Conservation (phyloP, 495 filamentous ascomycete species). For the Bacidia gigantensis region DNA sequence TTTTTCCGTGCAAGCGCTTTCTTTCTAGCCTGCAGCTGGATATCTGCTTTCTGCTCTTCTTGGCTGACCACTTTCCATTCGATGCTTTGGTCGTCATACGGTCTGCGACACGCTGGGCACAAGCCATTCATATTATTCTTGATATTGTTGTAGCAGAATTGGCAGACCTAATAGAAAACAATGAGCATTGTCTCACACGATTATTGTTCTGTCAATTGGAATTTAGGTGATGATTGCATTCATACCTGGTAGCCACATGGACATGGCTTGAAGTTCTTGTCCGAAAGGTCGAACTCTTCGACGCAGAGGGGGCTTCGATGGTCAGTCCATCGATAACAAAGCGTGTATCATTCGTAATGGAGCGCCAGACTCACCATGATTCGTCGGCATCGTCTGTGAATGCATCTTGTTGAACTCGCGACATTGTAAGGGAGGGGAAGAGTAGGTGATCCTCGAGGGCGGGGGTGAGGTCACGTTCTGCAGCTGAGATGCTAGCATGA, state of each 20-base stretch:
- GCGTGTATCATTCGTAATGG: background rate
- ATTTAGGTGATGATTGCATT: background rate
- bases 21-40: conserved; percentile 80
- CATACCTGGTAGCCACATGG: conserved; percentile 94
- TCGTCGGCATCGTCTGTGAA: conserved; percentile 98
- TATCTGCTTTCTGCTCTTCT: conserved; percentile 86
- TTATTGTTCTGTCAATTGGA: background rate
- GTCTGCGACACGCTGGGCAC: conserved; percentile 88
- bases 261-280: conserved; percentile 94
- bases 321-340: background rate
- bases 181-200: background rate
- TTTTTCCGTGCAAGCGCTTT: conserved; percentile 84
- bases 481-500: conserved; percentile 9
- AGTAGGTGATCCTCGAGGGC: conserved; percentile 12
- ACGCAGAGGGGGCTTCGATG: conserved; percentile 76
- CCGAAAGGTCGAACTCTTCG: conserved; percentile 94
- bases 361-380: conserved; percentile 48
- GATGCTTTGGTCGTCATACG: conserved; percentile 92
- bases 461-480: conserved; percentile 2
- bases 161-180: conserved; percentile 59
- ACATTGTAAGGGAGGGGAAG: conserved; percentile 13
- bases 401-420: conserved; percentile 58
- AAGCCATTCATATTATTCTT: conserved; percentile 88
- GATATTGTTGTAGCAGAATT: conserved; percentile 99
- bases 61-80: conserved; percentile 85